Evolutionary conservation across 768 basidiomycete species (phyloP).

Genomic region (Imleria badia): DNA sequence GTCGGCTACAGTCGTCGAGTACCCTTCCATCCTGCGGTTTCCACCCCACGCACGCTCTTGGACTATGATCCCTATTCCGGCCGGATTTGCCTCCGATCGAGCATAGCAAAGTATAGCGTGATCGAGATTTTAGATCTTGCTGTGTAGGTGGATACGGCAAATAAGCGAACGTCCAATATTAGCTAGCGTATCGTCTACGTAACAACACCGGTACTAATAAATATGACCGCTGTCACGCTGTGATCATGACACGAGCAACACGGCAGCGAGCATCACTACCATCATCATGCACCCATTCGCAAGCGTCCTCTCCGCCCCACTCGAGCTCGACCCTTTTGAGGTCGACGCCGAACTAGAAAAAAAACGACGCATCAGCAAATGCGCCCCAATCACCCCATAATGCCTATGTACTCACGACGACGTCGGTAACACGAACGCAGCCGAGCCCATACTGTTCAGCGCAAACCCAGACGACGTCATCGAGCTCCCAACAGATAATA

Average conservation of each 20-base stretch:
- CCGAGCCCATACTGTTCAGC: slow-evolving; percentile 20
- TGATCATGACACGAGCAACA: background rate
- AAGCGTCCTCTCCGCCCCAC: background rate
- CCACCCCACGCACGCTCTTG: background rate
- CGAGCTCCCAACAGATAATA: slow-evolving; percentile 18
- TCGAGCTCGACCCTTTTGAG: background rate
- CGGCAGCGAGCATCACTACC: background rate
- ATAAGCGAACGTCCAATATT: background rate
- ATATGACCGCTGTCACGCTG: too few species aligned
- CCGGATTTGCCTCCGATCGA: slow-evolving; percentile 9
- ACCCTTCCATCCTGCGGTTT: slow-evolving; percentile 2
- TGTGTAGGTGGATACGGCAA: background rate
- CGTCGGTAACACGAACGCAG: slow-evolving; percentile 12
- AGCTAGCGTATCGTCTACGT: background rate
- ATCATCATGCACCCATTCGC: background rate
- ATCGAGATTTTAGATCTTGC: slow-evolving; percentile 20
- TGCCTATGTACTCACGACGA: slow-evolving; percentile 13
- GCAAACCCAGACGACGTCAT: slow-evolving; percentile 15
- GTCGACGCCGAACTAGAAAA: background rate
- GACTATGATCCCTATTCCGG: slow-evolving; percentile 26
- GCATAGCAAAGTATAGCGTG: background rate
- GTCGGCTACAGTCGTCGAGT: background rate
- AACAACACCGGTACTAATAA: background rate
- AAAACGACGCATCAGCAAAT: background rate
- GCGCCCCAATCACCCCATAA: background rate